Percentiles rank a stretch among this genome's conserved stretches.
Conservation (phyloP, 495 filamentous ascomycete genomes). For the Pyronema omphalodes region DNA sequence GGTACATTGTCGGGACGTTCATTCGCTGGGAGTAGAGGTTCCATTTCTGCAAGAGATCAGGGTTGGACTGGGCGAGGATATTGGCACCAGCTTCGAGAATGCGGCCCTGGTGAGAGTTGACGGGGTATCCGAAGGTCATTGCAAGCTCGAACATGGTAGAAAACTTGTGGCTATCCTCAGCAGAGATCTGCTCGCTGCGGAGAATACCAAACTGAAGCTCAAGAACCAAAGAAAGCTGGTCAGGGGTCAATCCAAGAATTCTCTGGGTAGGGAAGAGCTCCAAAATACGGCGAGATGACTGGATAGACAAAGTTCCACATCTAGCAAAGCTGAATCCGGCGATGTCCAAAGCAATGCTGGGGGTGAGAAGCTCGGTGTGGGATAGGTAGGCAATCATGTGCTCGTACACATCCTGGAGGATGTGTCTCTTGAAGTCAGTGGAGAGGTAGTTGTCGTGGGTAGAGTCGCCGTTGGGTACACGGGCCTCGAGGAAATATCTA, state of each 20-base stretch:
- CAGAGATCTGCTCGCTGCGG: constrained; percentile 7
- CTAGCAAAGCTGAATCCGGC: constrained; percentile 18
- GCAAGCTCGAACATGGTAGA: constrained; percentile 18
- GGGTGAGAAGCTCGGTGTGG: constrained; percentile 35
- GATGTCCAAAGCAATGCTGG: constrained; percentile 20
- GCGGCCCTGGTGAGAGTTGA: constrained; percentile 7
- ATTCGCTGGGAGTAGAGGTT: constrained; percentile 23
- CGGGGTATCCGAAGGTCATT: constrained; percentile 10
- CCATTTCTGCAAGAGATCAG: constrained; percentile 29
- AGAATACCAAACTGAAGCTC: constrained; percentile 43
- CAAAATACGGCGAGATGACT: constrained; percentile 13
- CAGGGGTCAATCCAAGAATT: constrained; percentile 30
- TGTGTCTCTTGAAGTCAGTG: constrained; percentile 1
- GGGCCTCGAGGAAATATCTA: background rate
- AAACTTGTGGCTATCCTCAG: constrained; percentile 17
- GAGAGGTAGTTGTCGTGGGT: background rate
- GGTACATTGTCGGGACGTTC: constrained; percentile 10
- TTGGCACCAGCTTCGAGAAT: constrained; percentile 12
- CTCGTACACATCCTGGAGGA: constrained; percentile 16
- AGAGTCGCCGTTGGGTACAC: background rate
- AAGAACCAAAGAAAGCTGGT: constrained; percentile 42
- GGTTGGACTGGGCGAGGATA: constrained; percentile 20
- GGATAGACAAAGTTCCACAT: constrained; percentile 11
- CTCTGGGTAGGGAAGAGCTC: constrained; percentile 13
- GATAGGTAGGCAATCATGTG: constrained; percentile 41